Evolutionary conservation across 2,329 filamentous ascomycete genomes (phyloP).

Genomic region (Claviceps sp.): DNA sequence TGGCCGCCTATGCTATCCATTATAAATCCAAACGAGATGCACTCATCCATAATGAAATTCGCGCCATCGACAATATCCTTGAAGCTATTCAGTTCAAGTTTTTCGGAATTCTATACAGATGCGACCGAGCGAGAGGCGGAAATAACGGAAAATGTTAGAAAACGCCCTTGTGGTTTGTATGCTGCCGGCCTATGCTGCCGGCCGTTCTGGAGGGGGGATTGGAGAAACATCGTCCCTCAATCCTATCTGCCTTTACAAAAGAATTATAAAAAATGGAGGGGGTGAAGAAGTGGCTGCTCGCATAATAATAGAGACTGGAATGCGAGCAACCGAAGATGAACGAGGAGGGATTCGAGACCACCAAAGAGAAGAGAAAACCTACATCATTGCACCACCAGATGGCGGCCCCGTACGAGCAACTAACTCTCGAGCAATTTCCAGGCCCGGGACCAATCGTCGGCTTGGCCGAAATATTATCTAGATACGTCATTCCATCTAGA

Average conservation of each 20-base stretch:
- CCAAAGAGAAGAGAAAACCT: background rate
- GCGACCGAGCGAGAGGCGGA: too few relatives aligned
- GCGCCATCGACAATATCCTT: background rate
- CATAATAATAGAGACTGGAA: too few relatives aligned
- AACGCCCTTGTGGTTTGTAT: too few relatives aligned
- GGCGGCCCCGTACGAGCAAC: background rate
- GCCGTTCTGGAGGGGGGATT: too few relatives aligned
- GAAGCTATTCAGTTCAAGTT: background rate
- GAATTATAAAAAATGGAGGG: too few relatives aligned
- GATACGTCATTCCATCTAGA: background rate
- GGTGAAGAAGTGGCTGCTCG: too few relatives aligned
- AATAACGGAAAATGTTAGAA: too few relatives aligned
- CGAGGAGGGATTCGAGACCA: background rate
- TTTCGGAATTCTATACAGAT: background rate
- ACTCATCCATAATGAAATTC: background rate
- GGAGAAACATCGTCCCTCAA: too few relatives aligned
- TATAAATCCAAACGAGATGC: background rate
- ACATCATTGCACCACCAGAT: conserved; percentile 6
- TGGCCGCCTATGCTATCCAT: background rate
- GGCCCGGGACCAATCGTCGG: background rate
- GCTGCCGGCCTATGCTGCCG: too few relatives aligned
- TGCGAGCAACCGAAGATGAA: too few relatives aligned
- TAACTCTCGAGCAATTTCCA: background rate
- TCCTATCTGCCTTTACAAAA: too few relatives aligned
- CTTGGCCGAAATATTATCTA: background rate